Conservation (phyloP, 345 rosid genomes). For the Aquilaria sinensis region DNA sequence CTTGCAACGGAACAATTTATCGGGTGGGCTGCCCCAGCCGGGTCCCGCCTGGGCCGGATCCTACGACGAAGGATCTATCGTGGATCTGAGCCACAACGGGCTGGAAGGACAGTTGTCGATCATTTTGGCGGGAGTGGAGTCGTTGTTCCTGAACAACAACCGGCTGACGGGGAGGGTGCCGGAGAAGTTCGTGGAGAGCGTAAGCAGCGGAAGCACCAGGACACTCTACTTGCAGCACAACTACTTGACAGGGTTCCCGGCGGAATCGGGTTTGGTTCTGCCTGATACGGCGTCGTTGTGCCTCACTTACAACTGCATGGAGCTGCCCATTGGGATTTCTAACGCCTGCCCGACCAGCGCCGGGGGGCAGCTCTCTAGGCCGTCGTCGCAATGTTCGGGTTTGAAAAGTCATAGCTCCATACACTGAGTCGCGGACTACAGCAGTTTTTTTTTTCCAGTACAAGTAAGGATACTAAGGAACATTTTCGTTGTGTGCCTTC, state of each 20-base stretch:
- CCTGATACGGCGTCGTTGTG: conserved; percentile 62
- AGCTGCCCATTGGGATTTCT: conserved; percentile 42
- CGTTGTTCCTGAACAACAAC: conserved; percentile 65
- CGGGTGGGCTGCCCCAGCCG: conserved; percentile 40
- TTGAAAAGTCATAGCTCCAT: conserved; percentile 29
- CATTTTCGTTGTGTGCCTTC: no score
- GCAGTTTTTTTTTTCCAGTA: background rate
- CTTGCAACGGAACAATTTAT: conserved; percentile 83
- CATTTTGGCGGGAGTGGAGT: conserved; percentile 52
- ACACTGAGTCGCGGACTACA: conserved; percentile 11
- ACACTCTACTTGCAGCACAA: conserved; percentile 77
- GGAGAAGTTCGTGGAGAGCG: conserved; percentile 43
- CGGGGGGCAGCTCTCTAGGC: conserved; percentile 38
- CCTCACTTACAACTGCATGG: conserved; percentile 80
- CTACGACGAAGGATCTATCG: conserved; percentile 48
- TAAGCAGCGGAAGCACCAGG: conserved; percentile 37
- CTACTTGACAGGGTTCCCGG: conserved; percentile 52
- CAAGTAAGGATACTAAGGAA: no score
- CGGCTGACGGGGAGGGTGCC: conserved; percentile 58
- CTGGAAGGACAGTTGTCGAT: conserved; percentile 51
- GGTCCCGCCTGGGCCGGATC: conserved; percentile 15
- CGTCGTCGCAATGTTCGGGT: conserved; percentile 49
- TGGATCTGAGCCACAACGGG: conserved; percentile 72
- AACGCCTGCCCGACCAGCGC: conserved; percentile 49
- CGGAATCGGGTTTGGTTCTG: conserved; percentile 29